Evolutionary conservation across 306 rosid genomes (phyloP).

Genomic region (Arachis stenosperma): DNA sequence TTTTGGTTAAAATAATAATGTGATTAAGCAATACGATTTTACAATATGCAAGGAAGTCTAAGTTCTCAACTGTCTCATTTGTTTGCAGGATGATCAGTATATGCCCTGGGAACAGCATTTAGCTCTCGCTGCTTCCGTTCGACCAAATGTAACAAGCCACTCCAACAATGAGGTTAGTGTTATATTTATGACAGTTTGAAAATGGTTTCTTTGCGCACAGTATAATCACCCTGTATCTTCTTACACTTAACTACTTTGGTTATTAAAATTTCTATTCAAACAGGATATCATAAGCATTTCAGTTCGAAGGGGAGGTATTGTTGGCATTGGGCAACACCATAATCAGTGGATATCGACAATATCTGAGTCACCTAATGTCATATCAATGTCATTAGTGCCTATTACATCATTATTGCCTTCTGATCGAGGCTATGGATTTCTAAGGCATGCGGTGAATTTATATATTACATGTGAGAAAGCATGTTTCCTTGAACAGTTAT

Average conservation of each 20-base stretch:
- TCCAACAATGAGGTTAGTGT: slow-evolving; percentile 71
- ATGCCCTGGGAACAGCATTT: slow-evolving; percentile 42
- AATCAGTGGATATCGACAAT: slow-evolving; percentile 87
- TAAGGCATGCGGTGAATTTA: slow-evolving; percentile 64
- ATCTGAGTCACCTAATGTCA: slow-evolving; percentile 67
- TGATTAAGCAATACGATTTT: background rate
- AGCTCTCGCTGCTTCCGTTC: slow-evolving; percentile 40
- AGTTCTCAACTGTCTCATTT: background rate
- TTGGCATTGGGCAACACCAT: slow-evolving; percentile 60
- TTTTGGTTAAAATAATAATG: background rate
- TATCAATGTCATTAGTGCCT: slow-evolving; percentile 88
- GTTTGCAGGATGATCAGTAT: slow-evolving; percentile 54
- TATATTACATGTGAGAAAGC: slow-evolving; percentile 63
- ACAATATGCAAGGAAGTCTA: background rate
- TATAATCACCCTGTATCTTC: slow-evolving; percentile 20
- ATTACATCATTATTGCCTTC: slow-evolving; percentile 76
- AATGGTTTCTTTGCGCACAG: slow-evolving; percentile 8
- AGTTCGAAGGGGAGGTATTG: slow-evolving; percentile 75
- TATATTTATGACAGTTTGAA: background rate
- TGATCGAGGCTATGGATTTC: slow-evolving; percentile 74
- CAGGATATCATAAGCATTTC: slow-evolving; percentile 68
- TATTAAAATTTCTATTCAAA: slow-evolving; percentile 4
- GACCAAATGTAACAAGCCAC: slow-evolving; percentile 50
- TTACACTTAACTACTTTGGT: background rate
- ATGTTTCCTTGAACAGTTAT: background rate